These are phyloP conservation scores for Hordeum marinum DNA, from an alignment of 176 grass and related monocot genomes.

Conservation along the genomic window DNA sequence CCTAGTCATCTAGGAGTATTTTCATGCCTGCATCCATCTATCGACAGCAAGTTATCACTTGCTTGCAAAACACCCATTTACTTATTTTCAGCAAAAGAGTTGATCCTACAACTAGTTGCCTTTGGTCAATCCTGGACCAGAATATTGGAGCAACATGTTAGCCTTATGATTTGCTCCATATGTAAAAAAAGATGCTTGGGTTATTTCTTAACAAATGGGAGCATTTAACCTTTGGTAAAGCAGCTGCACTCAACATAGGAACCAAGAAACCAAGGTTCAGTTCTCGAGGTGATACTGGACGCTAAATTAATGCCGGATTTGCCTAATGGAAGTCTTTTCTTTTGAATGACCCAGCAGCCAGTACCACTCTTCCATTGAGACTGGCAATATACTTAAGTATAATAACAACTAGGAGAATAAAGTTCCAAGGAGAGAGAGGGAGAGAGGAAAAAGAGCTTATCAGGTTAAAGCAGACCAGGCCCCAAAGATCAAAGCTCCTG, in stretches of 20 bases:
- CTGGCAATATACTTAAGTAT: not conserved
- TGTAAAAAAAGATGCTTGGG: too few species aligned
- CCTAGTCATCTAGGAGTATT: too few species aligned
- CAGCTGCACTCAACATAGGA: too few species aligned
- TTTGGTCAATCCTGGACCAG: too few species aligned
- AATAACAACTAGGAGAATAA: constrained; percentile 40
- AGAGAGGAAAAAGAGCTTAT: constrained; percentile 22
- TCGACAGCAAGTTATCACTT: not conserved
- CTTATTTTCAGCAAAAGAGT: not conserved
- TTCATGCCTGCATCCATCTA: not conserved
- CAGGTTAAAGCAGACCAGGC: constrained; percentile 40
- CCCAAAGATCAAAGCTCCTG: constrained; percentile 49
- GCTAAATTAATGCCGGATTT: not conserved
- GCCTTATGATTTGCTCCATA: too few species aligned
- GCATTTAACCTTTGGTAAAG: too few species aligned
- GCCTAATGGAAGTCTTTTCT: not conserved
- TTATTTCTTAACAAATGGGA: too few species aligned
- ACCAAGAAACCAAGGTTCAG: not conserved
- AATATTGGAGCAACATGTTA: too few species aligned
- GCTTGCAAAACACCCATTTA: not conserved
- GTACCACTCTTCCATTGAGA: not conserved
- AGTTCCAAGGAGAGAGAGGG: not conserved
- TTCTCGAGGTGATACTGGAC: not conserved
- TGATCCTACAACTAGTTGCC: too few species aligned
- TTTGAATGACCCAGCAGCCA: not conserved